These are phyloP conservation scores for Yarrowia divulgata DNA, from an alignment of 805 yeast species.

Conservation along the genomic window DNA sequence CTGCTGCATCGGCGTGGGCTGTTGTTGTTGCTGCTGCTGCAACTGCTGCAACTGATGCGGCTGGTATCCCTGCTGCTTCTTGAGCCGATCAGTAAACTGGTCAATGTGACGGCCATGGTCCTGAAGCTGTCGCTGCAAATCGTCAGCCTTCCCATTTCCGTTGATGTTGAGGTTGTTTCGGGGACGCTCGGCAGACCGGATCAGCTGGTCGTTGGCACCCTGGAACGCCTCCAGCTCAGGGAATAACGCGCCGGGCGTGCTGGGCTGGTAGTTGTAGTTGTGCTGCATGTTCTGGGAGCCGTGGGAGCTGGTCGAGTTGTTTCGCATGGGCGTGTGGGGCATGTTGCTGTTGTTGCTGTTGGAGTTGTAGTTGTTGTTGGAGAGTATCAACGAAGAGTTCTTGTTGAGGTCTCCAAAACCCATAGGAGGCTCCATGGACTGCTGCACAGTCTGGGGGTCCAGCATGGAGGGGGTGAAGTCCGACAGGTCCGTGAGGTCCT, in stretches of 20 bases:
- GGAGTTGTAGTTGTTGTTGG: background rate
- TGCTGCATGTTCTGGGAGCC: background rate
- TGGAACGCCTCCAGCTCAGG: constrained; percentile 42
- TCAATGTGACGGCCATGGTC: constrained; percentile 36
- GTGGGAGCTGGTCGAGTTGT: constrained; percentile 7
- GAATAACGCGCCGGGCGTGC: constrained; percentile 41
- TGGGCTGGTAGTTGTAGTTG: constrained; percentile 31
- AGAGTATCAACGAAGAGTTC: constrained; percentile 25
- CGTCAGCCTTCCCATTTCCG: constrained; percentile 33
- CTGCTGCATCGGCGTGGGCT: constrained; percentile 6
- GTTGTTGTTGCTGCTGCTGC: constrained; percentile 10
- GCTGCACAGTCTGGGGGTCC: constrained; percentile 36
- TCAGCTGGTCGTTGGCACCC: constrained; percentile 39
- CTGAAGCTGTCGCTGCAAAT: constrained; percentile 34
- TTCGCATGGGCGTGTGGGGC: constrained; percentile 32
- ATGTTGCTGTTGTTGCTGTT: background rate
- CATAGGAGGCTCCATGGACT: constrained; percentile 26
- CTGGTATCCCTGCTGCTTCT: constrained; percentile 36
- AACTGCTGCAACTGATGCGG: constrained; percentile 16
- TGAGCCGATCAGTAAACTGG: constrained; percentile 31
- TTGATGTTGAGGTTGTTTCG: constrained; percentile 37
- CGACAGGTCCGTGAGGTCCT: constrained; percentile 32
- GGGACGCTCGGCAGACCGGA: constrained; percentile 33
- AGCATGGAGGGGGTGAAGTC: constrained; percentile 32
- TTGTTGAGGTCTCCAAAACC: constrained; percentile 26